Conservation (phyloP, 768 basidiomycete genomes). For the Rhizopogon roseolus region DNA sequence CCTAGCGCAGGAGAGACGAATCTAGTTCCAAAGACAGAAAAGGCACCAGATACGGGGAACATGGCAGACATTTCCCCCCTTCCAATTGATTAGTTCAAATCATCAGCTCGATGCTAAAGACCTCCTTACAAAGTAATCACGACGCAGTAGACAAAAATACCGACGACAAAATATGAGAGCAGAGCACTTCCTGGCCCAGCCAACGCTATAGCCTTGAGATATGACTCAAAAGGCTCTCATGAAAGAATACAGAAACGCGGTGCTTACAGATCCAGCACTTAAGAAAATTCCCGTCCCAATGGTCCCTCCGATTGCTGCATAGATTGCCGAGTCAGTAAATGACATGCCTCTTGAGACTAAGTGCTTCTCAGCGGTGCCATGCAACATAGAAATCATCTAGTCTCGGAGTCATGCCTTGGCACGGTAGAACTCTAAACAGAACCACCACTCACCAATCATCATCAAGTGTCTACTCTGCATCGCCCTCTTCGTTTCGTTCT, state of each 20-base stretch:
- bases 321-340: not conserved
- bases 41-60: conserved; percentile 58
- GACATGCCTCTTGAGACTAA: not conserved
- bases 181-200: conserved; percentile 63
- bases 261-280: conserved; percentile 48
- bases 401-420: too few relatives aligned
- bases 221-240: not conserved
- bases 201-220: conserved; percentile 40
- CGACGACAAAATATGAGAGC: conserved; percentile 55
- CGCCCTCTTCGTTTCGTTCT: conserved; percentile 31
- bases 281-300: conserved; percentile 61
- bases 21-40: conserved; percentile 51
- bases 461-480: conserved; percentile 37
- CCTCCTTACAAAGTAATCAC: conserved; percentile 48
- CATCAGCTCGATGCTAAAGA: not conserved
- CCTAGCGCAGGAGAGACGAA: conserved; percentile 59
- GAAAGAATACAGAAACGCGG: not conserved
- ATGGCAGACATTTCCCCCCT: conserved; percentile 66
- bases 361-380: not conserved
- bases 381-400: too few relatives aligned
- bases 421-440: not conserved
- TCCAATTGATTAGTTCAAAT: not conserved
- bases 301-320: conserved; percentile 48
- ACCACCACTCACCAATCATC: conserved; percentile 32
- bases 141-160: conserved; percentile 54